Evolutionary conservation across 2,329 filamentous ascomycete genomes (phyloP).

Genomic region (Berkeleyomyces rouxiae): DNA sequence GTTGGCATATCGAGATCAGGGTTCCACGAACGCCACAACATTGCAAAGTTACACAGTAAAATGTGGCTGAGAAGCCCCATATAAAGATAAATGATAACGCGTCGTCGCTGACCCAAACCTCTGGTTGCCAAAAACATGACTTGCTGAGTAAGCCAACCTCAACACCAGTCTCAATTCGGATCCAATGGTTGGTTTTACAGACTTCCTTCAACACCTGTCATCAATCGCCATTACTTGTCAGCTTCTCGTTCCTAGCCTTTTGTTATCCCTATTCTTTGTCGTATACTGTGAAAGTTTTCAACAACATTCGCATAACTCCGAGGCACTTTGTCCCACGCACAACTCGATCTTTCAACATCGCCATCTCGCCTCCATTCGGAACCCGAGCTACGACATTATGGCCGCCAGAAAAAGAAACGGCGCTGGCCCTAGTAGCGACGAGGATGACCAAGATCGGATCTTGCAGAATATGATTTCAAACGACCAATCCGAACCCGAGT

Average conservation of each 20-base stretch:
- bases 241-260: too few species aligned
- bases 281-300: too few species aligned
- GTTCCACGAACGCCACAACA: not conserved
- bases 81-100: not conserved
- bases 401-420: not conserved
- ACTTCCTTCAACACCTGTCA: too few species aligned
- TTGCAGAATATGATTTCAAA: not conserved
- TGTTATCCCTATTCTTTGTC: too few species aligned
- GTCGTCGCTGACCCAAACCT: not conserved
- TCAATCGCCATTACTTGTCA: too few species aligned
- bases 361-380: not conserved
- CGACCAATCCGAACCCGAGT: not conserved
- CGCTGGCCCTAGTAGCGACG: not conserved
- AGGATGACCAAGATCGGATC: not conserved
- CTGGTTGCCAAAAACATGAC: not conserved
- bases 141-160: too few species aligned
- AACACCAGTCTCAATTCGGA: too few species aligned
- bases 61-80: not conserved
- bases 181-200: too few species aligned
- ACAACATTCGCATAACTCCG: not conserved
- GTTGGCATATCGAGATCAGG: not conserved
- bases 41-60: not conserved
- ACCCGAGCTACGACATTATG: not conserved
- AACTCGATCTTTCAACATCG: not conserved
- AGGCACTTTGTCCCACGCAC: not conserved